Conservation (phyloP, 768 basidiomycete species). For the Podaxis sp. region DNA sequence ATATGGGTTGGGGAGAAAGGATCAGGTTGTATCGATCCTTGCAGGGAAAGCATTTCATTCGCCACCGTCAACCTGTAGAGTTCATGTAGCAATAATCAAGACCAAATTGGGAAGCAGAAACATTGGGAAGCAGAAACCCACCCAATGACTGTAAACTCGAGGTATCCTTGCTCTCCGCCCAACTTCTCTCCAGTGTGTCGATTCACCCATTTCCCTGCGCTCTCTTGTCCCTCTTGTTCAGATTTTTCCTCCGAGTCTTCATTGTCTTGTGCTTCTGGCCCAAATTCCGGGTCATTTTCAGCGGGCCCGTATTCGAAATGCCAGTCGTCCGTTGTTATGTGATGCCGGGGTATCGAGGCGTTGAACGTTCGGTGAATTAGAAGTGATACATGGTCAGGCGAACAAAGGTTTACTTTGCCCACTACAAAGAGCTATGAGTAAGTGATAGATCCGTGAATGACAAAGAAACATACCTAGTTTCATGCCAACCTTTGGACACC, state of each 20-base stretch:
- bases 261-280: slow-evolving; percentile 31
- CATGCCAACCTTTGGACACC: slow-evolving; percentile 85
- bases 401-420: slow-evolving; percentile 85
- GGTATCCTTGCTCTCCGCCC: slow-evolving; percentile 63
- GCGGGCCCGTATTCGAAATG: slow-evolving; percentile 84
- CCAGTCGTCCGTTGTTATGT: slow-evolving; percentile 81
- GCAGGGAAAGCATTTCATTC: slow-evolving; percentile 90
- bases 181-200: slow-evolving; percentile 65
- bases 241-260: slow-evolving; percentile 24
- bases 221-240: slow-evolving; percentile 34
- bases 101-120: slow-evolving; percentile 8
- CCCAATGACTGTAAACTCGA: slow-evolving; percentile 91
- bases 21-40: slow-evolving; percentile 78
- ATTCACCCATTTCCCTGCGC: slow-evolving; percentile 79
- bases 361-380: slow-evolving; percentile 93
- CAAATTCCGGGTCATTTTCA: slow-evolving; percentile 78
- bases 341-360: slow-evolving; percentile 89
- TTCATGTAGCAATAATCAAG: not conserved
- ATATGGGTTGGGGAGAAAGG: slow-evolving; percentile 67
- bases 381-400: slow-evolving; percentile 89
- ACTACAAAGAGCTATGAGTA: slow-evolving; percentile 38
- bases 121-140: slow-evolving; percentile 37
- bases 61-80: slow-evolving; percentile 74
- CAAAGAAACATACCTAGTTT: slow-evolving; percentile 58
- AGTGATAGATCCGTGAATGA: slow-evolving; percentile 1